A percentile compares a stretch with the other conserved stretches of the same genome.
phyloP scores from a whole-genome alignment of 148 eudicot species.

The Selenicereus undatus region DNA sequence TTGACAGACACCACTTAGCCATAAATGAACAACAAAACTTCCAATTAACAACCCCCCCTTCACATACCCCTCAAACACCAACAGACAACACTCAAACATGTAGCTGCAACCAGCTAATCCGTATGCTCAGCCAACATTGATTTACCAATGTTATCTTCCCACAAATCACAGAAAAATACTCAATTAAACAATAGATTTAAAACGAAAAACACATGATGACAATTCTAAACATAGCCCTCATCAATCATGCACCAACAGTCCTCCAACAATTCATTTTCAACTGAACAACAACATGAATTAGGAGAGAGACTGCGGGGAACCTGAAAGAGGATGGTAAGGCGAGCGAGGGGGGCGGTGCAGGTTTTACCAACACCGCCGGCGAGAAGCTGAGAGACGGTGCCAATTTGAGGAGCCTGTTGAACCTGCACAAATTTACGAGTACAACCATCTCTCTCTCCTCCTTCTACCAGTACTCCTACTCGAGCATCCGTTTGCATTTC shows the following conservation, averaged over 20 bases:
- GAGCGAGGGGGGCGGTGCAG: slow-evolving; percentile 72
- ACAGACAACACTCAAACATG: not conserved
- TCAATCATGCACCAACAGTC: not conserved
- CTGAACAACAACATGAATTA: too few species aligned
- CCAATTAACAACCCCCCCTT: not conserved
- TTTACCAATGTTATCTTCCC: not conserved
- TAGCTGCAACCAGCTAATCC: not conserved
- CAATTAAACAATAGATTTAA: not conserved
- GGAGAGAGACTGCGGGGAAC: slow-evolving; percentile 8
- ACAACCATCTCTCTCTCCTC: slow-evolving; percentile 48
- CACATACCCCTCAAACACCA: not conserved
- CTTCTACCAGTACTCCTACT: slow-evolving; percentile 68
- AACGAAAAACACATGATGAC: not conserved
- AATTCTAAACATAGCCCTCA: not conserved
- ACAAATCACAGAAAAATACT: not conserved
- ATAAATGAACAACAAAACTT: not conserved
- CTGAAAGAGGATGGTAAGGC: slow-evolving; percentile 73
- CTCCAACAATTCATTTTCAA: not conserved
- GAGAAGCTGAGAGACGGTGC: slow-evolving; percentile 54
- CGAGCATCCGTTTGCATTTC: slow-evolving; percentile 88
- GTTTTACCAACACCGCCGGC: slow-evolving; percentile 79
- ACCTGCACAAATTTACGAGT: slow-evolving; percentile 35
- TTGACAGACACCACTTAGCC: too few species aligned
- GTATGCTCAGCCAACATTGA: not conserved
- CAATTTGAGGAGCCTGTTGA: slow-evolving; percentile 42